These are phyloP conservation scores for Solanum hybrid DNA, from an alignment of 305 asterid species.

Conservation along the genomic window DNA sequence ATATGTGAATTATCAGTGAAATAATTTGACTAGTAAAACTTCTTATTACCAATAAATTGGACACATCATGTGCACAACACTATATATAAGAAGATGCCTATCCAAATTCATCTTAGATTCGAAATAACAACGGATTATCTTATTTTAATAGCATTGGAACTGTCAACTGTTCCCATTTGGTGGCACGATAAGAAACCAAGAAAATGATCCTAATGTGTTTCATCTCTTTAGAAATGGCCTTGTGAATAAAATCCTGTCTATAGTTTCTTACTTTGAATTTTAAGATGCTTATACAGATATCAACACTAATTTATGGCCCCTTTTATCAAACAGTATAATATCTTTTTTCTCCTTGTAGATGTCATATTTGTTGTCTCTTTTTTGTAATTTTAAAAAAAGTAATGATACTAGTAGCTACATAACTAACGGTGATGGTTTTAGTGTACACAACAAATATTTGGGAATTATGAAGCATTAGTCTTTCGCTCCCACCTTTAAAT, in stretches of 20 bases:
- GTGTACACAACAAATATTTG: neutral
- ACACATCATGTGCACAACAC: neutral
- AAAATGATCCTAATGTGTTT: neutral
- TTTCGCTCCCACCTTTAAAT: neutral
- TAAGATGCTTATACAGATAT: neutral
- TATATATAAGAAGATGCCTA: neutral
- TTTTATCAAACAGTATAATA: neutral
- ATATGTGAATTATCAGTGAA: neutral
- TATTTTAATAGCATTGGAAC: neutral
- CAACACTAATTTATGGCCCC: neutral
- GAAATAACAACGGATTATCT: neutral
- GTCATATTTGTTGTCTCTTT: neutral
- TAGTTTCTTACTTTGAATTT: neutral
- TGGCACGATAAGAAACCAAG: neutral
- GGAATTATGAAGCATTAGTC: neutral
- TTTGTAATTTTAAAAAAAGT: neutral
- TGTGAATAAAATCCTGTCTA: neutral
- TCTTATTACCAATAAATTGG: neutral
- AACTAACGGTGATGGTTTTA: neutral
- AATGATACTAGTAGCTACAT: neutral
- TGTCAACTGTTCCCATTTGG: neutral
- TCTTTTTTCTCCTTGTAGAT: neutral
- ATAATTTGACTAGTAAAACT: neutral
- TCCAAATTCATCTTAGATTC: neutral
- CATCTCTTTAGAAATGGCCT: neutral